Evolutionary conservation across 1,284 basidiomycete genomes (phyloP).

Genomic region (Sparassis latifolia): DNA sequence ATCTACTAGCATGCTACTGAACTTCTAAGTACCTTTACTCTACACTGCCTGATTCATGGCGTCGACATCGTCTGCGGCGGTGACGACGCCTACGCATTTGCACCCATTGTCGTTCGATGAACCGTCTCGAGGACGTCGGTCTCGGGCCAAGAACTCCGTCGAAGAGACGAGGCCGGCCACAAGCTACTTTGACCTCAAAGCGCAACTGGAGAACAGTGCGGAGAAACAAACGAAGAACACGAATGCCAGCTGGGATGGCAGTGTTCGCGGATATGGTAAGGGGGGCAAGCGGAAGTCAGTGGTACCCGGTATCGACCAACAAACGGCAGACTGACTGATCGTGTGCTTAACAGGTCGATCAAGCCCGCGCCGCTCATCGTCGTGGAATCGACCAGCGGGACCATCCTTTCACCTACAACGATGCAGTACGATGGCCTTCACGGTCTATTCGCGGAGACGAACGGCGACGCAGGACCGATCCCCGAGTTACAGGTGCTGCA

Average conservation of each 20-base stretch:
- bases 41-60: slow-evolving; percentile 20
- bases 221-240: slow-evolving; percentile 20
- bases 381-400: slow-evolving; percentile 43
- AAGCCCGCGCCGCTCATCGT: slow-evolving; percentile 44
- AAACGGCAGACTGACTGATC: neutral
- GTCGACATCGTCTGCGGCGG: slow-evolving; percentile 20
- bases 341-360: neutral
- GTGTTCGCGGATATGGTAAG: slow-evolving; percentile 48
- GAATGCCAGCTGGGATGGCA: slow-evolving; percentile 52
- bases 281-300: slow-evolving; percentile 25
- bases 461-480: slow-evolving; percentile 1
- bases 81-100: slow-evolving; percentile 50
- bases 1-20: no score
- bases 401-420: slow-evolving; percentile 13
- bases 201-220: slow-evolving; percentile 44
- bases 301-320: slow-evolving; percentile 5
- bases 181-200: slow-evolving; percentile 57
- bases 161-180: slow-evolving; percentile 24
- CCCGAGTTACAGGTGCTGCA: slow-evolving; percentile 41
- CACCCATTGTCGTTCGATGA: slow-evolving; percentile 61
- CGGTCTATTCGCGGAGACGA: slow-evolving; percentile 3
- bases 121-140: slow-evolving; percentile 34
- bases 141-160: slow-evolving; percentile 27
- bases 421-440: slow-evolving; percentile 12
- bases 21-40: no score